These are phyloP conservation scores for Kodamaea derodonti DNA, from an alignment of 1,139 yeast genomes.

Conservation along the genomic window DNA sequence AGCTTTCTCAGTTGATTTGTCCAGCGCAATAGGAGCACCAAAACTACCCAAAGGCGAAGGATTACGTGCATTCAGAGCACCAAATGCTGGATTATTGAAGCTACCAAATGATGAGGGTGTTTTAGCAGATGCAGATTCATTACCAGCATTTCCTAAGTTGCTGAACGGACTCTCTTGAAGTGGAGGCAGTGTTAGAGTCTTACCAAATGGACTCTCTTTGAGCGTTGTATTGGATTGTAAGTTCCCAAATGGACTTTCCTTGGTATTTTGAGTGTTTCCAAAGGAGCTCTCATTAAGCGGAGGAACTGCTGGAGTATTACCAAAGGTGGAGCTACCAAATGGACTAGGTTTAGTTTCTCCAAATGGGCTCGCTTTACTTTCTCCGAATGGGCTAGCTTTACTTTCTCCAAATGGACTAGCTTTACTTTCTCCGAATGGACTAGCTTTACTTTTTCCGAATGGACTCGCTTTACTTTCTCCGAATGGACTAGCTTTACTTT, in stretches of 20 bases:
- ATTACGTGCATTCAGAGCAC: too few relatives aligned
- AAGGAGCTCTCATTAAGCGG: too few relatives aligned
- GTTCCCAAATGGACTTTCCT: slow-evolving; percentile 6
- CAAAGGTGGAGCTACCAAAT: too few relatives aligned
- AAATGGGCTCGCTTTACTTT: slow-evolving; percentile 5
- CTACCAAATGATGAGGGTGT: background rate
- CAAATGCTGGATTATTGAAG: too few relatives aligned
- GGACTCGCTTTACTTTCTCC: too few relatives aligned
- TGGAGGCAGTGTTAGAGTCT: too few relatives aligned
- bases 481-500: slow-evolving; percentile 2
- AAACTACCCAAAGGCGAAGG: too few relatives aligned
- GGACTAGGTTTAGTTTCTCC: slow-evolving; percentile 8
- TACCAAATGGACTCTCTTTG: slow-evolving; percentile 4
- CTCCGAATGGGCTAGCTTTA: slow-evolving; percentile 1
- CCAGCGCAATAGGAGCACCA: too few relatives aligned
- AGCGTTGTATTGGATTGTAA: slow-evolving; percentile 1
- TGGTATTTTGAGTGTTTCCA: too few relatives aligned
- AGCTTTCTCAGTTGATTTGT: too few relatives aligned
- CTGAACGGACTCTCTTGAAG: background rate
- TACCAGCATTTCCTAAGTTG: background rate
- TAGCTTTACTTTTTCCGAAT: slow-evolving; percentile 11
- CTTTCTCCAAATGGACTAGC: slow-evolving; percentile 7
- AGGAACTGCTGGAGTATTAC: too few relatives aligned
- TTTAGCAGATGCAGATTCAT: background rate
- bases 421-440: slow-evolving; percentile 1